These are phyloP conservation scores for Penicillium concentricum DNA, from an alignment of 2,329 filamentous ascomycete species.

Conservation along the genomic window DNA sequence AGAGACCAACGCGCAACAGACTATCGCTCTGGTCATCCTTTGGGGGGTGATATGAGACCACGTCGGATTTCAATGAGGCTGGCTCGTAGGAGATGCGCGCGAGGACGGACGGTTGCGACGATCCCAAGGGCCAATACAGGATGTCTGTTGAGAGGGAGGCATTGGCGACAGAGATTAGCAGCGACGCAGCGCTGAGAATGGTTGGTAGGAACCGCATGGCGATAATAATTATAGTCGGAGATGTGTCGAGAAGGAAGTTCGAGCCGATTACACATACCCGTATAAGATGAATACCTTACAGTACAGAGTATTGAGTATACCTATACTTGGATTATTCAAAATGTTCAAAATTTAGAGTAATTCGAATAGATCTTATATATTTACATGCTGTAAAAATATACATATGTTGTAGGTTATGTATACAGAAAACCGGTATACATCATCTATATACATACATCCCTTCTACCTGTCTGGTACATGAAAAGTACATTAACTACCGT, in stretches of 20 bases:
- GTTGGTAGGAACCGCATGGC: slow-evolving; percentile 20
- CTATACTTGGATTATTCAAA: neutral
- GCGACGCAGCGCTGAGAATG: slow-evolving; percentile 16
- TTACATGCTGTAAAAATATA: neutral
- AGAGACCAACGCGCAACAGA: slow-evolving; percentile 56
- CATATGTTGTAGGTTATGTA: too few relatives aligned
- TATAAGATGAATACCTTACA: neutral
- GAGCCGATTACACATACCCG: neutral
- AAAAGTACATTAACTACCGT: neutral
- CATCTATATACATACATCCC: neutral
- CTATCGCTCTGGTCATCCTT: slow-evolving; percentile 39
- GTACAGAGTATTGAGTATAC: neutral
- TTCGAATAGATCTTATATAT: neutral
- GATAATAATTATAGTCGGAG: neutral
- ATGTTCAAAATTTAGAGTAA: too few relatives aligned
- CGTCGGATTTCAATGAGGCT: slow-evolving; percentile 33
- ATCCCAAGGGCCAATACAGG: slow-evolving; percentile 38
- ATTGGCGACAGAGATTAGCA: slow-evolving; percentile 17
- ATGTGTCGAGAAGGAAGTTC: neutral
- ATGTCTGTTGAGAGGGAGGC: slow-evolving; percentile 32
- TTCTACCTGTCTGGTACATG: neutral
- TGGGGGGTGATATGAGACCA: slow-evolving; percentile 43
- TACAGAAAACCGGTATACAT: neutral
- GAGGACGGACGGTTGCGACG: slow-evolving; percentile 36
- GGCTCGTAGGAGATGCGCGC: slow-evolving; percentile 45